Base-by-base conservation (phyloP, 495 filamentous ascomycete genomes). In the Bacidia rubella region DNA sequence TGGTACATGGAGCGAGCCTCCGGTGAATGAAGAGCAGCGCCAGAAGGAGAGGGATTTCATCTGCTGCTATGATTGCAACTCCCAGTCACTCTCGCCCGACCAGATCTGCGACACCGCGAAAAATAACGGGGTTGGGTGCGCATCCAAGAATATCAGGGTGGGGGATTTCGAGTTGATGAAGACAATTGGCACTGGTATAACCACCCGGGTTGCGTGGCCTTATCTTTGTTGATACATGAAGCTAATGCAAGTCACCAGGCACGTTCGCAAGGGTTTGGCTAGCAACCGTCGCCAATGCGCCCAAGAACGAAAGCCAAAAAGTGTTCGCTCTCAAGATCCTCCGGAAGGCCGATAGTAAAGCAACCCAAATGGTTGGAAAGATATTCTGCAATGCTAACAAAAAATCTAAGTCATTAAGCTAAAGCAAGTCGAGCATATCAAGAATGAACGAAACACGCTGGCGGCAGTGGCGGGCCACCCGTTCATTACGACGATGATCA, bases 241-340 rank as follows among this genome's bases (percentile, higher is more conserved):
- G 42, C 50, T 53, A 25, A 57, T 58, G 54, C 49, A 51, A 58
- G 35, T 32, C 55, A 56, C 49, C 65, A 94, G 90, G 92, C 53
- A 97, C 92, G 15, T 97, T 98, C 70, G 90, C 92, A 51, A 79
- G 92, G 55, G 92, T 98, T 38, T 94, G 88, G 82, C 80, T 96
- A 48, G 83, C 86, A 32, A 78, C 79, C 55, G 65, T 84, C 49
- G 80, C 80, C 43, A 71, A 75, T 47, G 60, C 63, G 56, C 68
- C 74, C 50, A 71, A 69, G 24, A 44, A 22, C 17, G 73, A 79
- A 27, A 66, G 69, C 47, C 74, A 79, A 61, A 82, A 84, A 64
- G 86, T 96, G 3, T 96, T 85, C 72, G 92, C 92, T 20, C 73
- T 98, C 54, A 98, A 97, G 74, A 83, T 95, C 42, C 68, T 98